Percentiles rank a stretch among this genome's conserved stretches.
Evolutionary conservation across 176 grass and related monocot species (phyloP).

Genomic region (maize (Zea mays)): Zm-B73-REFERENCE-NAM-5.0 NC_050098.1:206783001-206783500

Average conservation of each 20-base stretch:
- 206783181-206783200: no score
- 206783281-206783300: no score
- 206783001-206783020: constrained; percentile 63
- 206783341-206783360: constrained; percentile 54
- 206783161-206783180: no score
- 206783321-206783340: constrained; percentile 53
- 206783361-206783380: constrained; percentile 51
- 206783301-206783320: no score
- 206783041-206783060: constrained; percentile 16
- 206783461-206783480: background rate
- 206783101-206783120: background rate
- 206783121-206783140: background rate
- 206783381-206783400: background rate
- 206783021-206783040: constrained; percentile 68
- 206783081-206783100: background rate
- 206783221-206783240: no score
- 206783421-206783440: background rate
- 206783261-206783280: no score
- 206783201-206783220: no score
- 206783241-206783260: no score
- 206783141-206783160: background rate
- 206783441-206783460: background rate
- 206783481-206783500: background rate
- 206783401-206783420: constrained; percentile 19
- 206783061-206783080: background rate